A percentile compares a stretch with the other conserved stretches of the same genome.
Conservation (phyloP, 2,329 filamentous ascomycete species). For the Cytospora paraplurivora region DNA sequence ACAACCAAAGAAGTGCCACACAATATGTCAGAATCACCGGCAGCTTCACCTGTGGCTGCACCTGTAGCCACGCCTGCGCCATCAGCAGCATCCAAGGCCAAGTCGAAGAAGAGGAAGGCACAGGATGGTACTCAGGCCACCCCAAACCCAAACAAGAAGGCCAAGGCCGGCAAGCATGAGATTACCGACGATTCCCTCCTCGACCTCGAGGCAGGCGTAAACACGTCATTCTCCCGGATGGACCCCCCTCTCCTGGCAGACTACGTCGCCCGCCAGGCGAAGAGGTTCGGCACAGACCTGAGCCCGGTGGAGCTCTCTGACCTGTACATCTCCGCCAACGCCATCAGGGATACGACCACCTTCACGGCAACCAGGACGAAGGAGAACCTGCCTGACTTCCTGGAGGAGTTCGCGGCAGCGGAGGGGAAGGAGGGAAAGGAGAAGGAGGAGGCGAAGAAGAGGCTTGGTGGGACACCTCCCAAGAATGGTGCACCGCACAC, state of each 20-base stretch:
- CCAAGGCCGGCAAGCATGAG: constrained; percentile 48
- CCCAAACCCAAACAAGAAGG: constrained; percentile 41
- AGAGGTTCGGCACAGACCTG: constrained; percentile 76
- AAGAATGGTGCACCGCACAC: constrained; percentile 79
- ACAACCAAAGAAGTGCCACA: constrained; percentile 8
- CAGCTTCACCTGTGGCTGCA: not conserved
- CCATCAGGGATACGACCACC: constrained; percentile 77
- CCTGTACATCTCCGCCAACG: constrained; percentile 72
- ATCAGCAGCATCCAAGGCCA: constrained; percentile 32
- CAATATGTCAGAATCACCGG: constrained; percentile 18
- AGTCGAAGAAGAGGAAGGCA: constrained; percentile 58
- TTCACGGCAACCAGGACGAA: constrained; percentile 69
- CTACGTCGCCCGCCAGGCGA: constrained; percentile 77
- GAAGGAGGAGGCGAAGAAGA: constrained; percentile 44
- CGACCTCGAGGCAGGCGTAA: constrained; percentile 73
- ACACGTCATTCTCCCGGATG: constrained; percentile 79
- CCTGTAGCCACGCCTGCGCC: constrained; percentile 7
- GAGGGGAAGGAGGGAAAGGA: constrained; percentile 10
- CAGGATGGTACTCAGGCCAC: constrained; percentile 42
- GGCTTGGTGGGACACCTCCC: constrained; percentile 66
- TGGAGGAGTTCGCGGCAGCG: constrained; percentile 64
- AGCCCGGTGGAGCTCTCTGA: constrained; percentile 85
- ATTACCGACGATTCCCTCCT: constrained; percentile 55
- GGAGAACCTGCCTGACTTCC: constrained; percentile 74
- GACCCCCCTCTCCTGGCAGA: constrained; percentile 82